Conservation (phyloP, 2,329 filamentous ascomycete species). For the Beauveria varroae region DNA sequence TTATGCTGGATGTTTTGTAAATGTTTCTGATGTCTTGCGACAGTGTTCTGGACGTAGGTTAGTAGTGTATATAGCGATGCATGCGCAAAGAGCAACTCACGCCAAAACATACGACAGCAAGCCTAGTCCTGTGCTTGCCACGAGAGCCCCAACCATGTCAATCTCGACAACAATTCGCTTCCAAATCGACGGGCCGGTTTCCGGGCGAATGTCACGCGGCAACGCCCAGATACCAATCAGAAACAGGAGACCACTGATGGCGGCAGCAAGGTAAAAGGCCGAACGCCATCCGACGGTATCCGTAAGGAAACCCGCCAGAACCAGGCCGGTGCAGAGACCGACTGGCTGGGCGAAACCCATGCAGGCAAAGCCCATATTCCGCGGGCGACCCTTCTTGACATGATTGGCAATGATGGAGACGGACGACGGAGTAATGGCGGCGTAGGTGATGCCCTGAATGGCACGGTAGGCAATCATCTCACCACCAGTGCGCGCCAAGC, state of each 20-base stretch:
- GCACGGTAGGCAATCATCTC: no score
- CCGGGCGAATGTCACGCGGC: background rate
- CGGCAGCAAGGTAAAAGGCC: slow-evolving; percentile 25
- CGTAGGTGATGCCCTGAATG: no score
- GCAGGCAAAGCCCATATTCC: background rate
- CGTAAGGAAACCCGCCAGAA: slow-evolving; percentile 34
- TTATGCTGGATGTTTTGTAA: no score
- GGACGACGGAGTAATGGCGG: no score
- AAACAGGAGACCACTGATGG: slow-evolving; percentile 9
- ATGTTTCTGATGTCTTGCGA: no score
- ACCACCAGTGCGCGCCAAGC: no score
- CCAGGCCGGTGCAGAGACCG: slow-evolving; percentile 32
- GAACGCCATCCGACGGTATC: slow-evolving; percentile 35
- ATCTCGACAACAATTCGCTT: slow-evolving; percentile 27
- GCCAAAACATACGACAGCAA: slow-evolving; percentile 32
- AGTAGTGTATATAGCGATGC: no score
- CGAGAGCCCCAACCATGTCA: slow-evolving; percentile 41
- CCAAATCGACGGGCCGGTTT: background rate
- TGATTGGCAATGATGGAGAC: no score
- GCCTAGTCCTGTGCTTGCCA: slow-evolving; percentile 33
- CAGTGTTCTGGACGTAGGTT: no score
- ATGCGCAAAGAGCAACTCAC: no score
- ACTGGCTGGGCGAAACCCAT: slow-evolving; percentile 24
- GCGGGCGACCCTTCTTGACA: no score
- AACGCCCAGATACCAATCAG: background rate